phyloP scores from a whole-genome alignment of 2,329 filamentous ascomycete genomes.

The Magnaporthiopsis rhizophila region DNA sequence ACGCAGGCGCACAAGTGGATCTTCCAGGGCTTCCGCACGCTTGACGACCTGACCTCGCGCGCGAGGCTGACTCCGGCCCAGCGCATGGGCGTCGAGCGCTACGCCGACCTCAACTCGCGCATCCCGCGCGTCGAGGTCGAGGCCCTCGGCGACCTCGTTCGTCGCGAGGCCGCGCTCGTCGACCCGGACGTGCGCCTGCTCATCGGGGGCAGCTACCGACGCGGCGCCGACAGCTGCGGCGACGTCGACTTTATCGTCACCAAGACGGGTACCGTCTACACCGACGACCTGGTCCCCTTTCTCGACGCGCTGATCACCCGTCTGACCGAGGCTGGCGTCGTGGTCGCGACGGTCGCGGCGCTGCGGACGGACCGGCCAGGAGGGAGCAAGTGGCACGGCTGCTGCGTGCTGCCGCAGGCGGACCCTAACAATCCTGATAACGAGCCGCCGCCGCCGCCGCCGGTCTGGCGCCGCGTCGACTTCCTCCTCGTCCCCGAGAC shows the following conservation, averaged over 20 bases:
- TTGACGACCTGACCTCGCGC: constrained; percentile 59
- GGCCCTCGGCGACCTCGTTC: constrained; percentile 59
- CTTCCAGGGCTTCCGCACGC: constrained; percentile 61
- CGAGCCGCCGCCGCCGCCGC: constrained; percentile 17
- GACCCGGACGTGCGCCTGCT: constrained; percentile 62
- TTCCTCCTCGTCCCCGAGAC: constrained; percentile 72
- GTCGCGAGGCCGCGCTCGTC: constrained; percentile 45
- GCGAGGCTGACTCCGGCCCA: constrained; percentile 63
- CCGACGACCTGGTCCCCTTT: constrained; percentile 51
- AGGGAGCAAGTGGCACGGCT: constrained; percentile 87
- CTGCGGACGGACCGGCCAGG: constrained; percentile 25
- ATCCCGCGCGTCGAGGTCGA: constrained; percentile 74
- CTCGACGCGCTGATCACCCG: constrained; percentile 54
- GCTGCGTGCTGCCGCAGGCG: constrained; percentile 56
- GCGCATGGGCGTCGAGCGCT: constrained; percentile 67
- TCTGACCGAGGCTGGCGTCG: constrained; percentile 55
- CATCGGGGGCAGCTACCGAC: constrained; percentile 76
- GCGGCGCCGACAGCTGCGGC: constrained; percentile 64
- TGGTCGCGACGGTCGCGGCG: constrained; percentile 62
- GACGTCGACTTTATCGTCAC: constrained; percentile 86
- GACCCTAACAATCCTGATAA: constrained; percentile 13
- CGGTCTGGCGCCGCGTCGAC: constrained; percentile 73
- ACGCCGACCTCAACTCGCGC: constrained; percentile 67
- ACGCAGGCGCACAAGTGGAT: constrained; percentile 69
- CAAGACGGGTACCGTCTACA: constrained; percentile 45